phyloP scores from a whole-genome alignment of 495 filamentous ascomycete species.

The Podospora bellae-mahoneyi region DNA sequence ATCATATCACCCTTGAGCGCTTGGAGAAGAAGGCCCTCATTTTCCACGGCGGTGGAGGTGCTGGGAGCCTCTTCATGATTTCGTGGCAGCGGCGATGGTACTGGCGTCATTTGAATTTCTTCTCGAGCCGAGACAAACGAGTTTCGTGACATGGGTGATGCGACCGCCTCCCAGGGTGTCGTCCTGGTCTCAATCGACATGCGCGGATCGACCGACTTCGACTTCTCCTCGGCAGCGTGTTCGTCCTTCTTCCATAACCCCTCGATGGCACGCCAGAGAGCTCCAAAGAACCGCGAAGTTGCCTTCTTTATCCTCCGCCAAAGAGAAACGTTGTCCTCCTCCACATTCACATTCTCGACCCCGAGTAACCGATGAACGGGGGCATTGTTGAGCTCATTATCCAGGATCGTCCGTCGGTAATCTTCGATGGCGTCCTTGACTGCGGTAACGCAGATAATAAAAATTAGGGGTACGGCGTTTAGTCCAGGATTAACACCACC shows the following conservation, averaged over 20 bases:
- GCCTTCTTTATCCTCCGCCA: constrained; percentile 96
- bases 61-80: constrained; percentile 22
- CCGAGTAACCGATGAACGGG: constrained; percentile 84
- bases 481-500: constrained; percentile 87
- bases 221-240: constrained; percentile 35
- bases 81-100: constrained; percentile 71
- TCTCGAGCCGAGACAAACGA: constrained; percentile 56
- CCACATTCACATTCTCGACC: constrained; percentile 91
- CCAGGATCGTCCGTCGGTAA: constrained; percentile 85
- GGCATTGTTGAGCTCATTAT: constrained; percentile 95
- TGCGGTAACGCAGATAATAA: constrained; percentile 88
- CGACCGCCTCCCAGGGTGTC: constrained; percentile 57
- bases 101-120: constrained; percentile 91
- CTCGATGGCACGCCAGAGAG: constrained; percentile 49
- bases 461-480: constrained; percentile 86
- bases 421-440: constrained; percentile 98
- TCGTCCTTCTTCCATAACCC: constrained; percentile 45
- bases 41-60: constrained; percentile 43
- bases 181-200: constrained; percentile 61
- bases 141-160: constrained; percentile 52
- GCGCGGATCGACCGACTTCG: constrained; percentile 45
- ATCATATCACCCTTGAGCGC: constrained; percentile 47
- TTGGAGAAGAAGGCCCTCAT: constrained; percentile 51
- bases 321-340: constrained; percentile 74
- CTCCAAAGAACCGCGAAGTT: constrained; percentile 60